Base-by-base conservation (phyloP, 2,329 filamentous ascomycete species). In the Phoma herbarum region DNA sequence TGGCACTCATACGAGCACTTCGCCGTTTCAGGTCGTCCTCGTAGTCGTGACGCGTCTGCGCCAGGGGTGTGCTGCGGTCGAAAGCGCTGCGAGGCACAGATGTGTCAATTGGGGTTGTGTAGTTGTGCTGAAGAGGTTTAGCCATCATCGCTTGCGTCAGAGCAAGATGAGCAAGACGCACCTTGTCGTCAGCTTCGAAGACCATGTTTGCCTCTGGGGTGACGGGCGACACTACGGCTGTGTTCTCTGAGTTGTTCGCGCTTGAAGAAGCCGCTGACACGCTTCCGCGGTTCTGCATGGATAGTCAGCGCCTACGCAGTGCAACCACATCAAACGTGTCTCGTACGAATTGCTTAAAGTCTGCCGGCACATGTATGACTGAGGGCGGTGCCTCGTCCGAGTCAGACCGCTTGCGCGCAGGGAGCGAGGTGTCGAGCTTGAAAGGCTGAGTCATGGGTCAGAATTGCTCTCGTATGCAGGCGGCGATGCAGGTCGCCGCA, bases 361-460 rank as follows among this genome's bases (percentile, higher is more conserved):
- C 91, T 64, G 92, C 84, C 0, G 93, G 93, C 16, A 91, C 92
- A 81, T 97, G 93, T 66, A 97, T 97, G 53, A 96, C 93, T 1
- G 93, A 97, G 52, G 92, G 85, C 23, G 92, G 89, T 66, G 93
- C 92, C 65, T 96, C 92, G 61, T 88, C 88, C 23, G 85, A 84
- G 52, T 73, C 88, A 80, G 75, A 89, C 70, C 78, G 75, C 26
- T 72, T 62, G 50, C 75, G 72, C 44, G 67, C 61, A 11, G 78
- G 71, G 18, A 82, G 65, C 28, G 75, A 67, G 8, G 82, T 85
- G 61, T 84, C 77, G 47, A 85, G 76, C 71, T 77, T 79, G 28
- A 72, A 73, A 45, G 80, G 77, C 70, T 77, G 72, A 16, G 44
- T 52, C 35, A 58, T 39, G 58, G 58, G 41, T 62, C 55, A 44